Base-by-base conservation (phyloP, 352 stramenopile species). In the Phytophthora meadii region DNA sequence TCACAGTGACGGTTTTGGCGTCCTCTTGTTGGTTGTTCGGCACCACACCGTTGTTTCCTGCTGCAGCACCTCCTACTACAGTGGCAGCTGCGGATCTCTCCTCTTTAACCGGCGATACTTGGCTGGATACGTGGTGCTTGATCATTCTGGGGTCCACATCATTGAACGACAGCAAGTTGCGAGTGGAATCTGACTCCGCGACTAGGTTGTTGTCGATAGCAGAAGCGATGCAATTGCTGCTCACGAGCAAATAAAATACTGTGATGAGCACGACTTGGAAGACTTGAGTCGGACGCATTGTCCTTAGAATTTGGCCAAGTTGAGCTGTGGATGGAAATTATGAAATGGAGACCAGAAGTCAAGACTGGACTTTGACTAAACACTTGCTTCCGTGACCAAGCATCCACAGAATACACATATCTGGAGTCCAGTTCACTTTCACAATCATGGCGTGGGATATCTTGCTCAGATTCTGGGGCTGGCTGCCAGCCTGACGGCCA, bases 361-460 rank as follows among this genome's bases (percentile, higher is more conserved):
- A 30, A n/a, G 1, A 17, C 19, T 12, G n/a, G n/a, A n/a, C n/a
- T n/a, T n/a, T n/a, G n/a, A n/a, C n/a, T 4, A 24, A 42, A 12
- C 12, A 4, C 12, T 42, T 19, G 40, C 37, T 42, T 19, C 11
- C 22, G 8, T 27, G 44, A 32, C 44, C 37, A 58, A 58, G 40
- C 30, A 28, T 42, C 37, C 37, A 42, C 8, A 36, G 30, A 36
- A 14, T 6, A n/a, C 2, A 12, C 22, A 36, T 36, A 48, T 32
- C 22, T 32, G 12, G 55, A n/a, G 25, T 54, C 48, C 59, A 67
- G 51, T 61, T 55, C 59, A 11, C 19, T 5, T 30, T 67, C 50
- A 52, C 59, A 61, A 67, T 55, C 49, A 12, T 53, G 49, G 22
- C 48, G 48, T 54, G 47, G 58, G 46, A 65, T 14, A 54, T 62